Base-by-base conservation (phyloP, 345 rosid genomes). In the Iberis pinnata region DNA sequence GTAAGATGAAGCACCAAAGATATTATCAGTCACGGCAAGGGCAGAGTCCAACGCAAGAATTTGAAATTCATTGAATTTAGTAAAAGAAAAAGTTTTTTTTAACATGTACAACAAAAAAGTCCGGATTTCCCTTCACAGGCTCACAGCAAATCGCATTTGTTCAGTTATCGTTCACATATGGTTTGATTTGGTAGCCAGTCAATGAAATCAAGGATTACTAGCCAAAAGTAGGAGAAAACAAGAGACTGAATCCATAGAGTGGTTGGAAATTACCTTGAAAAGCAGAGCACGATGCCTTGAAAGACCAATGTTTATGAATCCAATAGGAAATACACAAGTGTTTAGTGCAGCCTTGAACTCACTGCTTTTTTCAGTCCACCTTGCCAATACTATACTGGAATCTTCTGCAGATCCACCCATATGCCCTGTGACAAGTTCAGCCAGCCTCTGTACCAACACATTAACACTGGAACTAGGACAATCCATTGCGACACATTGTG, bases 341-440 rank as follows among this genome's bases (percentile, higher is more conserved):
- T 80, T 86, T 46, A 80, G 79, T 45, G 89, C 78, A 26, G 82
- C 78, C 78, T 88, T 83, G 61, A 86, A 76, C 71, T 83, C 94
- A 7, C 70, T 75, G 76, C 80, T 83, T 66, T 76, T 85, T 47
- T 88, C 97, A 80, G 77, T 76, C 99, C 99, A 93, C 68, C 62
- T 75, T 41, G 95, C 84, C 69, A 74, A 73, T 63, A 83, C 88
- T 14, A 79, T 56, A 67, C 72, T 88, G 14, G 99, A 94, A 82
- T 93, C 97, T 69, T 80, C 86, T 12, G 83, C 95, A 36, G 95
- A 78, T 20, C 97, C 99, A 63, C 97, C 99, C 97, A 93, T 86
- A 69, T 93, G 94, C 49, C 60, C 87, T n/a, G 89, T 83, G 31
- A 93, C 97, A 73, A 86, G 80, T 58, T 93, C 99, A 48, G 99